Conservation (phyloP, 208 protist species). For the Crithidia brevicula region DNA sequence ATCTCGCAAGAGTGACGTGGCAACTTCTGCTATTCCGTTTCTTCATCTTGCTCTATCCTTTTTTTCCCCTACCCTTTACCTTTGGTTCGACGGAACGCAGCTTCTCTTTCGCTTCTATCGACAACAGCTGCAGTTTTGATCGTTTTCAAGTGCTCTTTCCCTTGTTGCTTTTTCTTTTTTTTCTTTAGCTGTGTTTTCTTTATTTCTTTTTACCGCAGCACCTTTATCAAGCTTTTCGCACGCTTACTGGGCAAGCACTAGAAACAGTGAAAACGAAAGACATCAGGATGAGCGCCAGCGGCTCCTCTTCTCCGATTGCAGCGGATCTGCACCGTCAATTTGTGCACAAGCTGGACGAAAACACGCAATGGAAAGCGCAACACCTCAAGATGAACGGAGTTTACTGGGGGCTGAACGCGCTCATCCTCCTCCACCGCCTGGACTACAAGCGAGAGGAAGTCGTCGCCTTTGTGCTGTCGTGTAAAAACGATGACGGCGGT, state of each 20-base stretch:
- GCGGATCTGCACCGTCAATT: conserved; percentile 80
- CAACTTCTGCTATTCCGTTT: too few species aligned
- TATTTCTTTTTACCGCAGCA: conserved; percentile 6
- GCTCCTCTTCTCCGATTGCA: conserved; percentile 28
- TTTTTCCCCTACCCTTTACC: not conserved
- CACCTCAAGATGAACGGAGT: conserved; percentile 97
- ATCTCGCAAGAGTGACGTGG: too few species aligned
- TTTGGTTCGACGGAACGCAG: too few species aligned
- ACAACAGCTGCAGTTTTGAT: too few species aligned
- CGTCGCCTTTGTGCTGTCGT: conserved; percentile 93
- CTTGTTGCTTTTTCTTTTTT: too few species aligned
- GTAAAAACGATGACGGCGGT: conserved; percentile 95
- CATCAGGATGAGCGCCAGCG: not conserved
- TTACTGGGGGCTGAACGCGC: conserved; percentile 97
- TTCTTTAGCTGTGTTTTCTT: not conserved
- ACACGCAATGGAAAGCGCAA: conserved; percentile 93
- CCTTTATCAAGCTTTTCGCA: too few species aligned
- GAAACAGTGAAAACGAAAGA: too few species aligned
- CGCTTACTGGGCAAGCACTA: too few species aligned
- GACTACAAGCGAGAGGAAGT: conserved; percentile 91
- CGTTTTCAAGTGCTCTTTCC: too few species aligned
- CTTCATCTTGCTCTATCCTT: conserved; percentile 2
- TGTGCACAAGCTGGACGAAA: conserved; percentile 75
- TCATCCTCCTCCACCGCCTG: conserved; percentile 68
- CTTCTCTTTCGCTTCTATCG: too few species aligned